A percentile compares a stretch with the other conserved stretches of the same genome.
Conservation (phyloP, 257 asterid genomes). For the Solanum appendiculatum region DNA sequence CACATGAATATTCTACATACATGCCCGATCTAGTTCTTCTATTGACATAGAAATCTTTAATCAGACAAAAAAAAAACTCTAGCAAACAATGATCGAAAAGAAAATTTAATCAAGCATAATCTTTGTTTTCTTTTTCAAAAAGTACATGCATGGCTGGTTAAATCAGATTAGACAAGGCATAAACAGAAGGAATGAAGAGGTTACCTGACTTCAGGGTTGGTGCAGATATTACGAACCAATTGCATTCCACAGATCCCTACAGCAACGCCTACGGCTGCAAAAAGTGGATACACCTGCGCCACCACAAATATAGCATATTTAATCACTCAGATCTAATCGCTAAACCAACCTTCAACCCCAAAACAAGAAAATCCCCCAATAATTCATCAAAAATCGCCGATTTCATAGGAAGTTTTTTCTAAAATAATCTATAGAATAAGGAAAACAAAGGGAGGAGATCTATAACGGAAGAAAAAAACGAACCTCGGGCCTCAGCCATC, state of each 20-base stretch:
- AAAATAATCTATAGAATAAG: background rate
- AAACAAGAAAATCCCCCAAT: background rate
- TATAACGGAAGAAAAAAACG: background rate
- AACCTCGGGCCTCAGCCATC: slow-evolving; percentile 96
- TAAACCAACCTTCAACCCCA: background rate
- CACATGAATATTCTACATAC: background rate
- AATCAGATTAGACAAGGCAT: background rate
- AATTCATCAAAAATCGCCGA: background rate
- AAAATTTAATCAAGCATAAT: background rate
- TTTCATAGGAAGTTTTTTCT: background rate
- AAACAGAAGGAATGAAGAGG: background rate
- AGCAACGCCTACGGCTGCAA: slow-evolving; percentile 79
- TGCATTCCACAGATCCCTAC: slow-evolving; percentile 90
- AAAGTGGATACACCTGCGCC: slow-evolving; percentile 69
- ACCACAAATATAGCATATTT: background rate
- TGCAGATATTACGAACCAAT: slow-evolving; percentile 63
- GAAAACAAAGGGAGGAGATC: slow-evolving; percentile 5
- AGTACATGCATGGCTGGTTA: background rate
- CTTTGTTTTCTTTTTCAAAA: background rate
- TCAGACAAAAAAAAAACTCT: background rate
- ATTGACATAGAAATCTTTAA: background rate
- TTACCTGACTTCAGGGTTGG: slow-evolving; percentile 94
- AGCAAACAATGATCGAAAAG: background rate
- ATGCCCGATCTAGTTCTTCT: background rate
- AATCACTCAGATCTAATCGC: slow-evolving; percentile 18